These are phyloP conservation scores for Xylariaceae sp. DNA, from an alignment of 2,329 filamentous ascomycete genomes.

Conservation along the genomic window DNA sequence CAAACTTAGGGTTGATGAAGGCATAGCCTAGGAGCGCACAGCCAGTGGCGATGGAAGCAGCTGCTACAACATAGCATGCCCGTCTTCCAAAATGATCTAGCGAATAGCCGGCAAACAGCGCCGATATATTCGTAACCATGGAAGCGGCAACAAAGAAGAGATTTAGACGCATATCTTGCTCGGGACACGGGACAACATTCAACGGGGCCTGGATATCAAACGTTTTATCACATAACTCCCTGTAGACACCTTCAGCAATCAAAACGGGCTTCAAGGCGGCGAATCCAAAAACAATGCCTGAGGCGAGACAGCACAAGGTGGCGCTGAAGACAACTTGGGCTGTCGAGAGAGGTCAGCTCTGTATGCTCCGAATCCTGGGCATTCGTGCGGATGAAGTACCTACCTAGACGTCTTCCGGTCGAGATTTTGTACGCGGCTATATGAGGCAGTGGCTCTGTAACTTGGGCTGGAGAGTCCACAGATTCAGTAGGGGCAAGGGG, in stretches of 20 bases:
- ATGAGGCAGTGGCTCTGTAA: conserved; percentile 28
- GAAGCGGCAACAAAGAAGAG: conserved; percentile 67
- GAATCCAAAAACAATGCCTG: conserved; percentile 60
- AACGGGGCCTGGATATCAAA: conserved; percentile 35
- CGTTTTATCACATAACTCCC: conserved; percentile 45
- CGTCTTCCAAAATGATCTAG: conserved; percentile 63
- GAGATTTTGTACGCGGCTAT: conserved; percentile 32
- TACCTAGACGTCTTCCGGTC: conserved; percentile 27
- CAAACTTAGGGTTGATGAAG: conserved; percentile 47
- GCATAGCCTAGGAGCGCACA: conserved; percentile 57
- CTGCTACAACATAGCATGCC: conserved; percentile 56
- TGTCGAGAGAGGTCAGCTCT: conserved; percentile 27
- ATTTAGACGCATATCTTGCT: conserved; percentile 50
- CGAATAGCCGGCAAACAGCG: conserved; percentile 60
- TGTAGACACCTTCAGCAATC: conserved; percentile 53
- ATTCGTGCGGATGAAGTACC: conserved; percentile 7
- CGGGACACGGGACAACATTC: conserved; percentile 44
- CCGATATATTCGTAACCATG: conserved; percentile 61
- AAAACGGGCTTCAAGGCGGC: conserved; percentile 60
- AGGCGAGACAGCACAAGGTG: conserved; percentile 61
- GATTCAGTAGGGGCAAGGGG: conserved; percentile 25
- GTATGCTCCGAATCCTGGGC: neutral
- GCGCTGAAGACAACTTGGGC: conserved; percentile 58
- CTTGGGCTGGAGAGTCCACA: conserved; percentile 26
- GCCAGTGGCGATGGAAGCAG: conserved; percentile 52